phyloP scores from a whole-genome alignment of 257 asterid genomes.

The Solanum peruvianum region DNA sequence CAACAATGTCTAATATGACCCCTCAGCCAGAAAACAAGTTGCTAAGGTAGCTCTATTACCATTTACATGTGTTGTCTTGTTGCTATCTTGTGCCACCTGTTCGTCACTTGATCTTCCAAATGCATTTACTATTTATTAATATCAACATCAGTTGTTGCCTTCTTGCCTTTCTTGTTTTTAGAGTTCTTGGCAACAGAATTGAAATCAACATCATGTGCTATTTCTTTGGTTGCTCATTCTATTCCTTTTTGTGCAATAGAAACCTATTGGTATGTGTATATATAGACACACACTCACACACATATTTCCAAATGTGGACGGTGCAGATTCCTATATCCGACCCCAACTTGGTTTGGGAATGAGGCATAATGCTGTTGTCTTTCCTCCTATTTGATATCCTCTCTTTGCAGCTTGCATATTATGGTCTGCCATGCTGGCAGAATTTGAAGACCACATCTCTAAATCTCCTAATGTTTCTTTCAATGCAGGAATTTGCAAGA shows the following conservation, averaged over 20 bases:
- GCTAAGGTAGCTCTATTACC: neutral
- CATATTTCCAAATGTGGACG: neutral
- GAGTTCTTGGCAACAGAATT: neutral
- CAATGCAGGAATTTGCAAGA: constrained; percentile 43
- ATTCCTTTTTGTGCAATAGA: neutral
- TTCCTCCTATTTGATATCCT: neutral
- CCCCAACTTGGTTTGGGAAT: neutral
- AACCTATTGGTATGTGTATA: neutral
- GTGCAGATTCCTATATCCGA: neutral
- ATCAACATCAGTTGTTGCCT: neutral
- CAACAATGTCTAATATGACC: neutral
- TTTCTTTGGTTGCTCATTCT: neutral
- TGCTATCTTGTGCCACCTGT: neutral
- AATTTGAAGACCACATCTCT: neutral
- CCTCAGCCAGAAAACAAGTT: neutral
- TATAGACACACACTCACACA: neutral
- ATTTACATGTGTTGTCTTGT: neutral
- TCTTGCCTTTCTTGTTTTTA: neutral
- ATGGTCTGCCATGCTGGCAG: neutral
- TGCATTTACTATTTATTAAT: neutral
- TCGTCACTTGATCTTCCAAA: neutral
- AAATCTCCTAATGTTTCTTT: neutral
- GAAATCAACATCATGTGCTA: neutral
- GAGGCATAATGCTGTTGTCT: neutral
- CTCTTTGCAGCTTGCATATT: neutral